Conservation (phyloP, 176 grass and related monocot genomes). For the bread wheat (Triticum aestivum) region DNA sequence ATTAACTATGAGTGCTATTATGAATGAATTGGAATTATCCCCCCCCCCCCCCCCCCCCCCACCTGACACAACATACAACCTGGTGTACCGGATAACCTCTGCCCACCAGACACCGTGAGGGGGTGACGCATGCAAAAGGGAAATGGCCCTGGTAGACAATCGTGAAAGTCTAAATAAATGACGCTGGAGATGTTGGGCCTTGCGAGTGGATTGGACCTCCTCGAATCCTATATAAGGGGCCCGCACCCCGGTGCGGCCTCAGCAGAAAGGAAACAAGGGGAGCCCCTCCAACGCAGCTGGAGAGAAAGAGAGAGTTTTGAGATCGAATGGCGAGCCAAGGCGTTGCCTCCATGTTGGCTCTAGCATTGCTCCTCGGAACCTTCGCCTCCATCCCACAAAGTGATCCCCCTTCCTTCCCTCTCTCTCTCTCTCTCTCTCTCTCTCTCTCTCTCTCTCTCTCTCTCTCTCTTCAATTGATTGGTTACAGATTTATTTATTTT, state of each 20-base stretch:
- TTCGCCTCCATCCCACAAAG: slow-evolving; percentile 46
- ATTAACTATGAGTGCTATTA: too few relatives aligned
- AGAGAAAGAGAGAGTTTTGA: too few relatives aligned
- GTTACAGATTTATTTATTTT: background rate
- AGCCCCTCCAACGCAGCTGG: too few relatives aligned
- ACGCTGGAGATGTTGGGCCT: slow-evolving; percentile 29
- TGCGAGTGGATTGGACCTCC: slow-evolving; percentile 36
- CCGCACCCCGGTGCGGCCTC: background rate
- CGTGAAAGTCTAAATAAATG: slow-evolving; percentile 37
- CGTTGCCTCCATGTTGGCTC: slow-evolving; percentile 45
- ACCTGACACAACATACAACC: too few relatives aligned
- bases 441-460: background rate
- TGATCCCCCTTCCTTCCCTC: slow-evolving; percentile 16
- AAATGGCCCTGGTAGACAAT: slow-evolving; percentile 4
- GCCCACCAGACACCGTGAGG: slow-evolving; percentile 32
- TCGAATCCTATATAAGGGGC: slow-evolving; percentile 44
- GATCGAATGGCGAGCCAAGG: slow-evolving; percentile 45
- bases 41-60: too few relatives aligned
- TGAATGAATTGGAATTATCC: too few relatives aligned
- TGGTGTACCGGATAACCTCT: slow-evolving; percentile 20
- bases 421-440: background rate
- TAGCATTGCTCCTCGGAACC: slow-evolving; percentile 45
- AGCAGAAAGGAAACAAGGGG: background rate
- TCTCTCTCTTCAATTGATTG: background rate
- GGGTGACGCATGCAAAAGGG: slow-evolving; percentile 25